Base-by-base conservation (phyloP, 2,329 filamentous ascomycete genomes). In the Lasiodiplodia theobromae region DNA sequence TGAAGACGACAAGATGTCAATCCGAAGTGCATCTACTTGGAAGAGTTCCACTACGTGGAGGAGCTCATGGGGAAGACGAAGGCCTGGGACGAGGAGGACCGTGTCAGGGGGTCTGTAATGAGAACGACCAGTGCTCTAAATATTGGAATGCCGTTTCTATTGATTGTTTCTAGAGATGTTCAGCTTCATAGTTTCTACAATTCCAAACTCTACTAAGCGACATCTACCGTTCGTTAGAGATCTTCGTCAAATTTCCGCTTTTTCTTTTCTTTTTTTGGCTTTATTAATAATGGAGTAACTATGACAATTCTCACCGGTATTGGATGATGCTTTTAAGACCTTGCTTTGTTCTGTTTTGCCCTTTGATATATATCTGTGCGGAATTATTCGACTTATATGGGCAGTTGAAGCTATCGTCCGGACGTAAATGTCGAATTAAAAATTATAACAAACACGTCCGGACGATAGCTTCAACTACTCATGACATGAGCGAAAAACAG, bases 11-110 rank as follows among this genome's bases (percentile, higher is more conserved):
- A 64, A 25, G 28, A 64, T 64, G 60, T 64, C 60, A 6, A 64
- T 64, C 34, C 44, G 60, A 14, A 64, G 60, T 11, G 60, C 60
- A 18, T 64, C 60, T 10, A 64, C 60, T n/a, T 64, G 60, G 60
- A 64, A 34, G 28, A 64, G 60, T 34, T 64, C 60, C 7, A 37
- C 60, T 12, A 64, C 60, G 10, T 64, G 60, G 60, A 37, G 60
- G 31, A 64, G 47, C 21, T 64, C 60, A 7, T 64, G 60, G 60
- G 60, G 44, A 21, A 64, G 47, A 18, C 44, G 31, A 31, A 37
- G 60, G 14, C 40, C 60, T 25, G 47, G 11, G 4, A 38, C 60
- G 44, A 64, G 16, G 25, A 64, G 60, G 31, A 64, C 44, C 25
- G 47, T 51, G 25, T 51, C 47, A 38, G 47, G 44, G 12, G 60